A percentile compares a stretch with the other conserved stretches of the same genome.
Conservation (phyloP, 1,284 basidiomycete species). For the Sporisorium exsertum region DNA sequence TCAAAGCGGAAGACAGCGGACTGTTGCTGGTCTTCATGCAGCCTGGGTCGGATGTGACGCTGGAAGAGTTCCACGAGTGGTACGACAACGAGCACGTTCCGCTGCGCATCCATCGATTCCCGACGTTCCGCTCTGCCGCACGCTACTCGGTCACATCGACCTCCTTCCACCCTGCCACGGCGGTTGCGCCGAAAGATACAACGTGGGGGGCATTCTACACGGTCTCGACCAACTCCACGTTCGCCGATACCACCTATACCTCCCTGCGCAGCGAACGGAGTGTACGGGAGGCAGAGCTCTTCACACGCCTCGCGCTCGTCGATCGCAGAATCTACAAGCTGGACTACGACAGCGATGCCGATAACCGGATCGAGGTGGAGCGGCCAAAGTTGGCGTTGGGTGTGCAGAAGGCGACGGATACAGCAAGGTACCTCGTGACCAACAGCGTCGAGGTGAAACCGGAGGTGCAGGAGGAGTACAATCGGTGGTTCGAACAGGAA, state of each 20-base stretch:
- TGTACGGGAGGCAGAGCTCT: conserved; percentile 68
- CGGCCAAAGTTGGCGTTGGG: conserved; percentile 14
- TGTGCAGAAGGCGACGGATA: conserved; percentile 19
- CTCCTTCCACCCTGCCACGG: background rate
- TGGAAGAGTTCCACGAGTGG: conserved; percentile 69
- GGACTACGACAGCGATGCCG: conserved; percentile 50
- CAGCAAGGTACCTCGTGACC: conserved; percentile 37
- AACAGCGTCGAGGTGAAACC: conserved; percentile 46
- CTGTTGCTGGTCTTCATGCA: conserved; percentile 65
- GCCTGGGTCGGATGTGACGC: conserved; percentile 56
- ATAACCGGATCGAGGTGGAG: conserved; percentile 6
- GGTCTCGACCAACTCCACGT: conserved; percentile 63
- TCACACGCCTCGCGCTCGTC: conserved; percentile 65
- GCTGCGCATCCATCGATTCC: conserved; percentile 57
- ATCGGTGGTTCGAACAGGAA: conserved; percentile 56
- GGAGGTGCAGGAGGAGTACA: conserved; percentile 28
- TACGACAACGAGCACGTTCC: conserved; percentile 71
- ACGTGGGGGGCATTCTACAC: conserved; percentile 69
- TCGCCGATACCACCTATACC: conserved; percentile 66
- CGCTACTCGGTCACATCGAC: conserved; percentile 23
- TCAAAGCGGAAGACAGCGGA: conserved; percentile 50
- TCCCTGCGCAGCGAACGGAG: conserved; percentile 65
- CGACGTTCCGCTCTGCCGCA: conserved; percentile 28
- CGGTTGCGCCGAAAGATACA: conserved; percentile 14
- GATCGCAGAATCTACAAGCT: conserved; percentile 68